Percentiles rank a stretch among this genome's conserved stretches.
phyloP scores from a whole-genome alignment of 805 yeast genomes.

The Jamesozyma hellenica region DNA sequence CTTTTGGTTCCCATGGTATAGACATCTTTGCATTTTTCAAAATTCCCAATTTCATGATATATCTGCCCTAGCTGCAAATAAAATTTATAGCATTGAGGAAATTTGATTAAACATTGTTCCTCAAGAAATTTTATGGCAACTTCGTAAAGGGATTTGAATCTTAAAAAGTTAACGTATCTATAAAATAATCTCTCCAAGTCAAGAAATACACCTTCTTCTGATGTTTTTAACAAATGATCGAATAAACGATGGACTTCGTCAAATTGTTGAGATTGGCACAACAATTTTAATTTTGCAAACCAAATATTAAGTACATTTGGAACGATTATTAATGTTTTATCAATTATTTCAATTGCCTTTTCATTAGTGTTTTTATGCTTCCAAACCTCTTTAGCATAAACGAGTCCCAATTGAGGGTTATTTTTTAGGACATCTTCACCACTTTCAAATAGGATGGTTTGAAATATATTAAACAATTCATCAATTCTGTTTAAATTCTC shows the following conservation, averaged over 20 bases:
- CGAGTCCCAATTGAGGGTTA: conserved; percentile 43
- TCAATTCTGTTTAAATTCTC: conserved; percentile 20
- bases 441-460: conserved; percentile 36
- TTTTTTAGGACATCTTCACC: conserved; percentile 33
- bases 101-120: conserved; percentile 36
- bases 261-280: conserved; percentile 34
- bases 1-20: conserved; percentile 40
- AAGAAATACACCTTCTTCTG: conserved; percentile 21
- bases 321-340: conserved; percentile 35
- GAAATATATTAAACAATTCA: conserved; percentile 38
- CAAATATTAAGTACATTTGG: conserved; percentile 48
- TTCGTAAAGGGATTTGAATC: conserved; percentile 31
- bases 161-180: conserved; percentile 44
- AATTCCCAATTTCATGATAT: conserved; percentile 25
- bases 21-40: conserved; percentile 37
- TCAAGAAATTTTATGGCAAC: conserved; percentile 35
- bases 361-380: conserved; percentile 35
- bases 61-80: conserved; percentile 58
- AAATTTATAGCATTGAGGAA: conserved; percentile 43
- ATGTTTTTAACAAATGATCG: conserved; percentile 29
- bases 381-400: conserved; percentile 70
- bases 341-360: conserved; percentile 46
- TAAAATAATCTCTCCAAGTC: conserved; percentile 44
- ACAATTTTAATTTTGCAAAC: conserved; percentile 65
- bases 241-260: conserved; percentile 29